A percentile compares a stretch with the other conserved stretches of the same genome.
phyloP scores from a whole-genome alignment of 1,284 basidiomycete genomes.

The Crucibulum parvulum region DNA sequence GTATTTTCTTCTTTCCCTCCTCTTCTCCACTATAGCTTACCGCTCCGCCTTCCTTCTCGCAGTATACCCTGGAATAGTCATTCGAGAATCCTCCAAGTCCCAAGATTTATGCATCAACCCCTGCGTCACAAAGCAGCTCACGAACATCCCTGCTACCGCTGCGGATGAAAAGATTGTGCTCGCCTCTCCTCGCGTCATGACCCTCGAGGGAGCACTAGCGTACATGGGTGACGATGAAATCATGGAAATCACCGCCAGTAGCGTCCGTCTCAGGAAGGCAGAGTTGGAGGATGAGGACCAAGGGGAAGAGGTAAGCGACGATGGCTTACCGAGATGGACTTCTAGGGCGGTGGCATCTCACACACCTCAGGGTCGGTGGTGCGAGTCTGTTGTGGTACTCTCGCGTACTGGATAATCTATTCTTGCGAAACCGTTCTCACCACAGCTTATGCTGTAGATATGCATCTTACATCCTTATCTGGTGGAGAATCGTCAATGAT shows the following conservation, averaged over 20 bases:
- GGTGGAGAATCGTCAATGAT: too few species aligned
- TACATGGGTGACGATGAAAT: slow-evolving; percentile 56
- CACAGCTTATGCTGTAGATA: too few species aligned
- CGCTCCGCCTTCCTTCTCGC: background rate
- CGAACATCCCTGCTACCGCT: slow-evolving; percentile 51
- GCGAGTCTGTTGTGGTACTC: too few species aligned
- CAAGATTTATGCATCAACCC: slow-evolving; percentile 52
- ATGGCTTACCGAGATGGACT: too few species aligned
- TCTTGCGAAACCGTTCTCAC: too few species aligned
- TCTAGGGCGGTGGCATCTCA: too few species aligned
- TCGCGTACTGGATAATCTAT: too few species aligned
- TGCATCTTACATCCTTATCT: too few species aligned
- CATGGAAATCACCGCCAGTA: slow-evolving; percentile 49
- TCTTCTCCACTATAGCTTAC: too few species aligned
- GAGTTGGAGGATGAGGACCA: slow-evolving; percentile 35
- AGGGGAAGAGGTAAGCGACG: background rate
- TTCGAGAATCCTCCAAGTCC: slow-evolving; percentile 52
- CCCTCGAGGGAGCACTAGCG: slow-evolving; percentile 11
- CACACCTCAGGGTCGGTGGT: too few species aligned
- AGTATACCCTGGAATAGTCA: slow-evolving; percentile 57
- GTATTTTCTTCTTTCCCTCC: slow-evolving; percentile 20
- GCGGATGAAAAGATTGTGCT: slow-evolving; percentile 39
- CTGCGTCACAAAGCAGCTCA: slow-evolving; percentile 51
- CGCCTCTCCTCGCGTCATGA: too few species aligned
- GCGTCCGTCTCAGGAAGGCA: slow-evolving; percentile 46